A percentile compares a stretch with the other conserved stretches of the same genome.
phyloP scores from a whole-genome alignment of 305 asterid genomes.

The Stenogyne calaminthoides region DNA sequence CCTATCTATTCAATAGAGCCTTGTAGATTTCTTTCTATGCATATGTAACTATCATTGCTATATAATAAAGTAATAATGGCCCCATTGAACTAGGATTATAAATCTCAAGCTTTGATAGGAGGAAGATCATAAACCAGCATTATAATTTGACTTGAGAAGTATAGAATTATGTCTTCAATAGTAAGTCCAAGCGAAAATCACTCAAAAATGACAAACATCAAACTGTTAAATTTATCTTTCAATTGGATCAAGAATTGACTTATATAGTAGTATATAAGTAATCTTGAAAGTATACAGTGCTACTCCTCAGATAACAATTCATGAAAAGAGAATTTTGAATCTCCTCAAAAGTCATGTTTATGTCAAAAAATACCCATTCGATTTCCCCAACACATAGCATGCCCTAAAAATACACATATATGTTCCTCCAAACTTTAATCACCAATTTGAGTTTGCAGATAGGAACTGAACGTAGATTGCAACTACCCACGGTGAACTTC shows the following conservation, averaged over 20 bases:
- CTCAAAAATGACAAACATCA: constrained; percentile 13
- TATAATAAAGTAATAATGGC: neutral
- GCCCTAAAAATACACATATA: neutral
- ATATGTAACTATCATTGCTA: neutral
- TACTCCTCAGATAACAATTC: constrained; percentile 4
- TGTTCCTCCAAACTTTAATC: neutral
- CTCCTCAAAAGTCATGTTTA: neutral
- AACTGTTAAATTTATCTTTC: neutral
- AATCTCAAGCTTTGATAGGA: neutral
- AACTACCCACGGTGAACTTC: constrained; percentile 1
- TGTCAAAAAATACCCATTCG: neutral
- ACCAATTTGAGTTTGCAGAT: constrained; percentile 12
- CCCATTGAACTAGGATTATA: constrained; percentile 9
- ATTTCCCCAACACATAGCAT: neutral
- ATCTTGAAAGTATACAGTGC: constrained; percentile 1
- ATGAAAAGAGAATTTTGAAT: neutral
- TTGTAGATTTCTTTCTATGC: neutral
- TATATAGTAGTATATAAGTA: neutral
- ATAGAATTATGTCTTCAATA: neutral
- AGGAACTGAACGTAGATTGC: neutral
- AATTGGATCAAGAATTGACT: neutral
- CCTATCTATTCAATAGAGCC: neutral
- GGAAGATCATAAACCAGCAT: neutral
- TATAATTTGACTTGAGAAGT: neutral
- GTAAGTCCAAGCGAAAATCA: neutral